Conservation (phyloP, 192 early-diverging fungal species). For the Coemansia furcata region DNA sequence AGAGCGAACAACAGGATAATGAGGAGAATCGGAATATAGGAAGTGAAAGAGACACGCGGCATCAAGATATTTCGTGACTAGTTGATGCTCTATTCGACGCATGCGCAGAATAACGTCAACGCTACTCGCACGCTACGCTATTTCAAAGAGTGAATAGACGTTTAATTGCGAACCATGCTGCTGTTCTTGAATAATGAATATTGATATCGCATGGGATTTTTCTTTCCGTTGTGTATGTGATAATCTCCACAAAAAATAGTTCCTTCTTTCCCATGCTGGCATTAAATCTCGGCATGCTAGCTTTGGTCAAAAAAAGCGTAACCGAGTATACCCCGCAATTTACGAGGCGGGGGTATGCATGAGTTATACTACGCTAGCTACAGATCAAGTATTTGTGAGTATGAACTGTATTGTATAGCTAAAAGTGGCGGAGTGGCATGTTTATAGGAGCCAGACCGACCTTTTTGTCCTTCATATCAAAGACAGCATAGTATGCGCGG, state of each 20-base stretch:
- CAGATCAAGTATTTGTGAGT: neutral
- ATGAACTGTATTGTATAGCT: neutral
- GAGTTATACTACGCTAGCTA: neutral
- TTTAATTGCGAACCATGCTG: constrained; percentile 1
- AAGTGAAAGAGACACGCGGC: neutral
- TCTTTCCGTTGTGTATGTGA: neutral
- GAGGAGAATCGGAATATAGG: neutral
- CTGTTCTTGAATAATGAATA: neutral
- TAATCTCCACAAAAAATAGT: neutral
- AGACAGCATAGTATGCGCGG: constrained; percentile 53
- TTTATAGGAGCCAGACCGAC: constrained; percentile 53
- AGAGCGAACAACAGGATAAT: neutral
- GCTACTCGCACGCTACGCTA: neutral
- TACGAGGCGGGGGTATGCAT: neutral
- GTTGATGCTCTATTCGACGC: neutral
- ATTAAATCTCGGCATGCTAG: neutral
- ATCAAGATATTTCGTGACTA: neutral
- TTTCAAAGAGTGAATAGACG: neutral
- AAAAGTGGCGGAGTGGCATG: constrained; percentile 47
- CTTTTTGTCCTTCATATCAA: constrained; percentile 49
- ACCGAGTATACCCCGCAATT: neutral
- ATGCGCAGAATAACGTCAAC: neutral
- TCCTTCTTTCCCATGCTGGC: neutral
- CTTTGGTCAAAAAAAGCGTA: neutral
- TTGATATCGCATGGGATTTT: constrained; percentile 2